Base-by-base conservation (phyloP, 495 filamentous ascomycete species). In the Hypoxylon lenormandii region DNA sequence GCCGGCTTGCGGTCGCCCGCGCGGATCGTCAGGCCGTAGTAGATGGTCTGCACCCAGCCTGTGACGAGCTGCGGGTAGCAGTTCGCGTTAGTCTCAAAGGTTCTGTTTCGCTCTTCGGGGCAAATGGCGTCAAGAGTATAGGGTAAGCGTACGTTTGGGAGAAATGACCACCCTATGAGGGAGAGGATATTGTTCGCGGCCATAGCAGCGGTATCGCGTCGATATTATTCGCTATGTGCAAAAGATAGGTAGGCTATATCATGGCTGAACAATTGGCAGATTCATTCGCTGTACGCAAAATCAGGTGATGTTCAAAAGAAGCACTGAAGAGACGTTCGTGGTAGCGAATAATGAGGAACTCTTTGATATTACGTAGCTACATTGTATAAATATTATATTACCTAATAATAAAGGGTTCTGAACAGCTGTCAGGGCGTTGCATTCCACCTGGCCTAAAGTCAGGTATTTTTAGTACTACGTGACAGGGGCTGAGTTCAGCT, bases 11-110 rank as follows among this genome's bases (percentile, higher is more conserved):
- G 91, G 64, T 96, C 90, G 67, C 95, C 95, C 23, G 93, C 95
- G 68, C 95, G 94, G 71, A 97, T 94, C 15, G 92, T 91, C 66
- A 98, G 82, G 74, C 89, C 82, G 83, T 97, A 98, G 81, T 92
- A 97, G 66, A 96, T 76, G 47, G 82, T 84, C 70, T 97, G 92
- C 10, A 92, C 68, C 80, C 90, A 91, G 65, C 88, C 87, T 56
- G 92, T 94, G 18, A 87, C 90, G 73, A 96, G 85, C 90, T 94
- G 72, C 19, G 4, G 30, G 33, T 15, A 37, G 18, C 37, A 46
- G 56, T 68, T 52, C 70, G 19, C 19, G 23, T 38, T 48, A 21
- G 51, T 37, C 18, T 40, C n/a, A n/a, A n/a, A n/a, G n/a, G n/a
- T n/a, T n/a, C n/a, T n/a, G n/a, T n/a, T n/a, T n/a, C 53, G 1